Percentiles rank a stretch among this genome's conserved stretches.
These are phyloP conservation scores for Ligustrum vulgare DNA, from an alignment of 257 asterid species.

Conservation along the genomic window DNA sequence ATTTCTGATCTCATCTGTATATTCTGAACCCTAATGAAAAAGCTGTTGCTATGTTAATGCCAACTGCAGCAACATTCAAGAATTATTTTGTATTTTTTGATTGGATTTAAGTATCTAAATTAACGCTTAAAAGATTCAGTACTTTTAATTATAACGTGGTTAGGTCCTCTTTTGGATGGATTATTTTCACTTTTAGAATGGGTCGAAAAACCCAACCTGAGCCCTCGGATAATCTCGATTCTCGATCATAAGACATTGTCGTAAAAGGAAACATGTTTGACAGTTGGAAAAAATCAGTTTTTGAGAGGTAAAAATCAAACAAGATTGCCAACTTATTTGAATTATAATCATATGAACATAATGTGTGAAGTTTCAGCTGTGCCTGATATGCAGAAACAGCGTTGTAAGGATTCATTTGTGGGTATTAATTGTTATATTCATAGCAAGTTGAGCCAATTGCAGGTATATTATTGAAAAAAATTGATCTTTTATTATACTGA, in stretches of 20 bases:
- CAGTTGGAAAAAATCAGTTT: too few species aligned
- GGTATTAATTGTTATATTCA: not conserved
- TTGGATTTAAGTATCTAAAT: not conserved
- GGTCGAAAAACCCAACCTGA: not conserved
- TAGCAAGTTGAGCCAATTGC: not conserved
- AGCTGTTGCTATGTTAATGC: constrained; percentile 33
- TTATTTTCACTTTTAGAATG: not conserved
- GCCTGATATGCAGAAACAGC: not conserved
- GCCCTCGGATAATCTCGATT: not conserved
- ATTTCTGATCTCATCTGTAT: constrained; percentile 16
- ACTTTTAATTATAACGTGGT: too few species aligned
- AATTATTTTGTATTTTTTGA: constrained; percentile 17
- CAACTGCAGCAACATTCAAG: constrained; percentile 15
- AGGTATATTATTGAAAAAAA: not conserved
- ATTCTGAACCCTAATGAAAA: constrained; percentile 33
- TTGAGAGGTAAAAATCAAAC: not conserved
- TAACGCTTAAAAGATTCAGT: constrained; percentile 9
- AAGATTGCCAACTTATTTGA: not conserved
- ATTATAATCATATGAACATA: not conserved
- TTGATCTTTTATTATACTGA: constrained; percentile 2
- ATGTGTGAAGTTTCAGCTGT: not conserved
- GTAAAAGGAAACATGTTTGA: too few species aligned
- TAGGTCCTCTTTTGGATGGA: not conserved
- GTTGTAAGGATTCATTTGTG: not conserved
- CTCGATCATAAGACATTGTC: not conserved